These are phyloP conservation scores for Colletotrichum salicis DNA, from an alignment of 2,329 filamentous ascomycete genomes.

Conservation along the genomic window DNA sequence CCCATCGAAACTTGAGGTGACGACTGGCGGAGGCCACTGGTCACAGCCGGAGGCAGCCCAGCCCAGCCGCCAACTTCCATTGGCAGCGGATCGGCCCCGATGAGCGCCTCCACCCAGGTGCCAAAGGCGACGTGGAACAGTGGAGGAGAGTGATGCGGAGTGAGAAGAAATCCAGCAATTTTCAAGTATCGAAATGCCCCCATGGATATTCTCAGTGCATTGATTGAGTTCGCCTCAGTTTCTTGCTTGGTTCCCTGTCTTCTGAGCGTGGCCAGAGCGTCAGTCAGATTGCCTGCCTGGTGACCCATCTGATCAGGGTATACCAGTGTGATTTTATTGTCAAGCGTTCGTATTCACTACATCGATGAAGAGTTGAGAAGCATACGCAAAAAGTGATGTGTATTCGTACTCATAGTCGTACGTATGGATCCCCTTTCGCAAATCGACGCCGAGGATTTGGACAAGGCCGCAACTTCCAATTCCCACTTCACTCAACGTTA, in stretches of 20 bases:
- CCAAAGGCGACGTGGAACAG: not conserved
- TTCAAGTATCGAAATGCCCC: not conserved
- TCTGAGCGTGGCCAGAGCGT: not conserved
- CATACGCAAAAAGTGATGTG: not conserved
- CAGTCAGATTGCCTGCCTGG: not conserved
- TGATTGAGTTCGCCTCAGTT: not conserved
- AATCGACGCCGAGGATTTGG: not conserved
- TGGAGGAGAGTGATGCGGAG: not conserved
- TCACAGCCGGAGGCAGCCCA: conserved; percentile 16
- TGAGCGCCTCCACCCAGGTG: conserved; percentile 5
- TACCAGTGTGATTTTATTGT: not conserved
- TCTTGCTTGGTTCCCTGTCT: not conserved
- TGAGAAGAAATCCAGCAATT: not conserved
- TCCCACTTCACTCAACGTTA: conserved; percentile 1
- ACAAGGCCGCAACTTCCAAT: not conserved
- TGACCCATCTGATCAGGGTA: not conserved
- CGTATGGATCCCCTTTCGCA: not conserved
- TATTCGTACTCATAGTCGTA: not conserved
- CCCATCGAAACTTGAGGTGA: conserved; percentile 20
- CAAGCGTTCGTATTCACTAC: not conserved
- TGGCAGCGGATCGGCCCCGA: conserved; percentile 28
- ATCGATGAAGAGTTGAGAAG: not conserved
- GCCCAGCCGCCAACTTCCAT: not conserved
- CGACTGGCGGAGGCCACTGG: no score
- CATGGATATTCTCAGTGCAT: not conserved